These are phyloP conservation scores for Crithidia brevicula DNA, from an alignment of 208 protist genomes.

Conservation along the genomic window DNA sequence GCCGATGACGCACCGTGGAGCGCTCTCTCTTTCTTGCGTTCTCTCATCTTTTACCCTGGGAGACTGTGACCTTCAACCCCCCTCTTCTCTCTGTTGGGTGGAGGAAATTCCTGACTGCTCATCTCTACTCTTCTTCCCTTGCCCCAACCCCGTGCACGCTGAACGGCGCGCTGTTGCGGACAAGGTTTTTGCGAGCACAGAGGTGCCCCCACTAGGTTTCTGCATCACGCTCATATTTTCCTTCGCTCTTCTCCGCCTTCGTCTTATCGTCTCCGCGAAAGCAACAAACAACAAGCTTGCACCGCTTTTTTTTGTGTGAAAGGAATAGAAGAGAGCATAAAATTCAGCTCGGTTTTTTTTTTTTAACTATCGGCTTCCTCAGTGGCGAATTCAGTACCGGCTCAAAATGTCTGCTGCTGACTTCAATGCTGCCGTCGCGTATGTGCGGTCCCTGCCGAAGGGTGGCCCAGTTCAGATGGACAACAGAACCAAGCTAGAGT, in stretches of 20 bases:
- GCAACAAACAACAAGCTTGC: background rate
- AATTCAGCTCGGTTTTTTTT: background rate
- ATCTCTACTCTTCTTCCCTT: no score
- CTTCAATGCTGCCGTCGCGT: constrained; percentile 84
- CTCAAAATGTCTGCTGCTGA: constrained; percentile 68
- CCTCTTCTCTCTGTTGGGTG: no score
- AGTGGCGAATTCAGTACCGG: no score
- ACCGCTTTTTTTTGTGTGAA: no score
- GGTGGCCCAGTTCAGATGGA: constrained; percentile 83
- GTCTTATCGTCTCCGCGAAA: background rate
- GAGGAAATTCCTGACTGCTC: no score
- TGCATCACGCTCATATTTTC: background rate
- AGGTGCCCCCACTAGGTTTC: background rate
- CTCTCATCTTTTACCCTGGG: no score
- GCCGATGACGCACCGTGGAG: no score
- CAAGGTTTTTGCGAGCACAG: background rate
- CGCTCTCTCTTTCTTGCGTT: no score
- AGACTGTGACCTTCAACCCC: no score
- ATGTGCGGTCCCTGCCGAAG: constrained; percentile 83
- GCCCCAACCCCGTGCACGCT: no score
- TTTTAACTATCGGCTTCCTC: no score
- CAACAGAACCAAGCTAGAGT: constrained; percentile 91
- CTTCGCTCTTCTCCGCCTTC: background rate
- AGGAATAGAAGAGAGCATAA: background rate
- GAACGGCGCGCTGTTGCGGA: no score